Conservation (phyloP, 1,284 basidiomycete species). For the Leccinum pseudoinsigne region DNA sequence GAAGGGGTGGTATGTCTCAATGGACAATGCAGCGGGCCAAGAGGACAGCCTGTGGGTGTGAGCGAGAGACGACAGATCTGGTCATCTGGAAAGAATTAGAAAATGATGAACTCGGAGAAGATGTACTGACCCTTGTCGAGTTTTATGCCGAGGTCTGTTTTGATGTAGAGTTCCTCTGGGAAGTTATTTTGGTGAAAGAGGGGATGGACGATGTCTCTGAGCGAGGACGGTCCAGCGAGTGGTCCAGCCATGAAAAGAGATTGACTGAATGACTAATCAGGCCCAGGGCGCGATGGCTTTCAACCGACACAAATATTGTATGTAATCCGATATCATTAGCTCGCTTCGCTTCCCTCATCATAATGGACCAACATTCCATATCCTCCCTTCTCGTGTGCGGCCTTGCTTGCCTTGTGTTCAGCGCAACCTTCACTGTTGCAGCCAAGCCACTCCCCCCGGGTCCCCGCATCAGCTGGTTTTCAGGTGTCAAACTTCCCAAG, state of each 20-base stretch:
- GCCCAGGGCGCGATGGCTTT: not conserved
- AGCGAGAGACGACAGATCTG: conserved; percentile 88
- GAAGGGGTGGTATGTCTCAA: conserved; percentile 89
- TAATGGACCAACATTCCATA: not conserved
- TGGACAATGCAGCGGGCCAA: conserved; percentile 86
- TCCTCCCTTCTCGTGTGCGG: conserved; percentile 10
- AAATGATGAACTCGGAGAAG: not conserved
- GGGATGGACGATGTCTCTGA: conserved; percentile 79
- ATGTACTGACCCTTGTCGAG: conserved; percentile 80
- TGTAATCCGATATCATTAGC: not conserved
- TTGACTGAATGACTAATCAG: not conserved
- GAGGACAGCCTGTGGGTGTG: conserved; percentile 81
- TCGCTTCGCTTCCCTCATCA: not conserved
- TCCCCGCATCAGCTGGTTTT: conserved; percentile 40
- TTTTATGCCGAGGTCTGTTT: conserved; percentile 83
- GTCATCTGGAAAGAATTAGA: conserved; percentile 57
- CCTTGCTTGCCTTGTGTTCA: conserved; percentile 14
- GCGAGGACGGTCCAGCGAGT: conserved; percentile 60
- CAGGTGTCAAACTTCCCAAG: conserved; percentile 37
- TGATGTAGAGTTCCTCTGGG: conserved; percentile 81
- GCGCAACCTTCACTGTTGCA: not conserved
- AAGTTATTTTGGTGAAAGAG: conserved; percentile 96
- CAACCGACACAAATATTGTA: not conserved
- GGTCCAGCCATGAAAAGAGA: conserved; percentile 43
- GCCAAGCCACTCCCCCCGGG: conserved; percentile 41